A percentile compares a stretch with the other conserved stretches of the same genome.
phyloP scores from a whole-genome alignment of 164 flowering plant genomes.

The Sedum album region DNA sequence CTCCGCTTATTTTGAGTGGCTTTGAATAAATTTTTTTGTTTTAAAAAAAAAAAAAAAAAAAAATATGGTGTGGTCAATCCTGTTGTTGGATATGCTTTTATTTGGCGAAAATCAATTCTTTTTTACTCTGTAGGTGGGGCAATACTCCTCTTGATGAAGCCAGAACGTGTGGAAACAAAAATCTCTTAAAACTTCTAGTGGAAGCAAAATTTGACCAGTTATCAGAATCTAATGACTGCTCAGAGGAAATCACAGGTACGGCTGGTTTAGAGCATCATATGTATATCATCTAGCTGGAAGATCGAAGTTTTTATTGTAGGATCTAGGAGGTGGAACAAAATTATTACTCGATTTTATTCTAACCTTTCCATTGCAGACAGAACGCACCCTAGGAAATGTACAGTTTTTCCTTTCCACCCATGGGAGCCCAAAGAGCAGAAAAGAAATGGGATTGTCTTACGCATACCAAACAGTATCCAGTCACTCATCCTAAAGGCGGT shows the following conservation, averaged over 20 bases:
- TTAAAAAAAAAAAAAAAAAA: no score
- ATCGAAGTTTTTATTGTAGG: background rate
- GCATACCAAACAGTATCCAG: conserved; percentile 58
- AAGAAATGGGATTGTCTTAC: conserved; percentile 54
- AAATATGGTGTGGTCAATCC: background rate
- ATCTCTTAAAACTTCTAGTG: conserved; percentile 62
- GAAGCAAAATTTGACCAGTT: conserved; percentile 46
- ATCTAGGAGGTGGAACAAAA: background rate
- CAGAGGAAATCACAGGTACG: conserved; percentile 48
- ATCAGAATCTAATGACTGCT: conserved; percentile 21
- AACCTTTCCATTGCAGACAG: conserved; percentile 24
- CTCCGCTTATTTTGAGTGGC: no score
- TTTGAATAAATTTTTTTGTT: no score
- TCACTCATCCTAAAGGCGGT: conserved; percentile 50
- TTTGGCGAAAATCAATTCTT: background rate
- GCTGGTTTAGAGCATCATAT: background rate
- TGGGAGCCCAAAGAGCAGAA: conserved; percentile 46
- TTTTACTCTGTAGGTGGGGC: conserved; percentile 60
- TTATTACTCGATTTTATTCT: background rate
- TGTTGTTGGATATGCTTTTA: background rate
- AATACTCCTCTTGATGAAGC: conserved; percentile 77
- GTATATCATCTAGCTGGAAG: background rate
- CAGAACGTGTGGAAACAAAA: conserved; percentile 51
- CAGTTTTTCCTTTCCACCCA: conserved; percentile 85
- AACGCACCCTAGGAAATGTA: conserved; percentile 47